phyloP scores from a whole-genome alignment of 2,329 filamentous ascomycete species.

The Myrmaecium sp. region DNA sequence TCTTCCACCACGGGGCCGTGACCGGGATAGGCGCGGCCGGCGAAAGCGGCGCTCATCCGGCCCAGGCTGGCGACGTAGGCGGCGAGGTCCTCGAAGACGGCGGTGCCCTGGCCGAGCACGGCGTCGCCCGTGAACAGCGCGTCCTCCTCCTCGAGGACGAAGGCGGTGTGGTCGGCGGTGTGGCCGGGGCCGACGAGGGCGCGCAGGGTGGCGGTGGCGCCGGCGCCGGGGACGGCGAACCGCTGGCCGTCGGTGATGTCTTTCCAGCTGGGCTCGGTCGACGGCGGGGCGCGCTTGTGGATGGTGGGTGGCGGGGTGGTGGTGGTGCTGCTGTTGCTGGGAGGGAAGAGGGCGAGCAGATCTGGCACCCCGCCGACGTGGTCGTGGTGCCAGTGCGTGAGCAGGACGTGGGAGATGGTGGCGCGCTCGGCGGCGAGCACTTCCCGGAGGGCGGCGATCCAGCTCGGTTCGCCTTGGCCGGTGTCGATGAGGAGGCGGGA shows the following conservation, averaged over 20 bases:
- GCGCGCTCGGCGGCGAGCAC: conserved; percentile 53
- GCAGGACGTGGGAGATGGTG: conserved; percentile 48
- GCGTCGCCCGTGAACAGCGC: conserved; percentile 84
- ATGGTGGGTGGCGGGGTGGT: too few relatives aligned
- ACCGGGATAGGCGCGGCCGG: conserved; percentile 64
- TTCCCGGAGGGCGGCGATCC: conserved; percentile 48
- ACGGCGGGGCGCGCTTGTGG: conserved; percentile 45
- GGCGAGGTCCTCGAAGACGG: conserved; percentile 63
- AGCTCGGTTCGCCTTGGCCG: conserved; percentile 61
- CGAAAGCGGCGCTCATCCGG: conserved; percentile 49
- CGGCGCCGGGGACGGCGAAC: conserved; percentile 41
- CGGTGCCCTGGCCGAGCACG: conserved; percentile 71
- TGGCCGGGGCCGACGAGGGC: conserved; percentile 60
- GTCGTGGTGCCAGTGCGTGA: conserved; percentile 89
- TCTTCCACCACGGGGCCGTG: conserved; percentile 69
- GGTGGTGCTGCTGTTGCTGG: too few relatives aligned
- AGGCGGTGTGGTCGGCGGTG: conserved; percentile 64
- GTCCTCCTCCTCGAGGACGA: conserved; percentile 59
- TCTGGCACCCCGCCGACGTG: conserved; percentile 64
- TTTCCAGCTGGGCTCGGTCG: conserved; percentile 26
- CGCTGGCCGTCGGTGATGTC: conserved; percentile 40
- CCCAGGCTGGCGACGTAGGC: conserved; percentile 53
- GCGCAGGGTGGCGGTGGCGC: conserved; percentile 47
- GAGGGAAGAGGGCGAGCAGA: conserved; percentile 46
- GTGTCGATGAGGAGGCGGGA: conserved; percentile 75